Base-by-base conservation (phyloP, 768 basidiomycete species). In the Phanerodontia chrysosporium region DNA sequence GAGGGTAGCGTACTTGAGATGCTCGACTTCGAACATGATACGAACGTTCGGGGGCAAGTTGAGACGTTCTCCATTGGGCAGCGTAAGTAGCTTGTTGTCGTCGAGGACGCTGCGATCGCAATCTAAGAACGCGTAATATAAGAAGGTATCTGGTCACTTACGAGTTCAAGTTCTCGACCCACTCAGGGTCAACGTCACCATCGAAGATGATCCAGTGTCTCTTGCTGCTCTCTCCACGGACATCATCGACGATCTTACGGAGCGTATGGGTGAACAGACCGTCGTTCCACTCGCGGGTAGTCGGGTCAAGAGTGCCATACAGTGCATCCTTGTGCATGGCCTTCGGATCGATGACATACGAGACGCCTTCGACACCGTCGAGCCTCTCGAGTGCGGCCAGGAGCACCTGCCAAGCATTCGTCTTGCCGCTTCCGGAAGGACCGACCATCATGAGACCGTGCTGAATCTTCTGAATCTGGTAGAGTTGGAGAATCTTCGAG, bases 381-480 rank as follows among this genome's bases (percentile, higher is more conserved):
- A 98, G 77, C 13, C 92, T 82, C 71, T 97, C 92, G 51, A 98
- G 78, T 0, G 97, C 96, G 8, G 87, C 83, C 27, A 99, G 80
- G 3, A 99, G 80, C 45, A 98, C 92, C 67, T 89, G 89, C 97
- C 97, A 98, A 0, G 97, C 95, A 64, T 95, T 91, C 1, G 91
- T 96, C 75, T 99, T 99, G 29, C 97, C 97, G 49, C 84, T 94
- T 27, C 96, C 97, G 12, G 97, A 98, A 1, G 97, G 89, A 0
- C 97, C 96, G 28, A 99, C 97, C 94, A 99, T 97, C 97, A 99
- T 98, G 44, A 99, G 79, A 74, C 97, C 97, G 73, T 99, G 97
- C 66, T 98, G 96, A 62, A 98, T 99, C 77, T 95, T 98, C 75
- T 99, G 97, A 59, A 99, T 98, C 72, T 98, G 97, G 73, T 98